Conservation (phyloP, 2,329 filamentous ascomycete genomes). For the Pyrenochaeta sp. region DNA sequence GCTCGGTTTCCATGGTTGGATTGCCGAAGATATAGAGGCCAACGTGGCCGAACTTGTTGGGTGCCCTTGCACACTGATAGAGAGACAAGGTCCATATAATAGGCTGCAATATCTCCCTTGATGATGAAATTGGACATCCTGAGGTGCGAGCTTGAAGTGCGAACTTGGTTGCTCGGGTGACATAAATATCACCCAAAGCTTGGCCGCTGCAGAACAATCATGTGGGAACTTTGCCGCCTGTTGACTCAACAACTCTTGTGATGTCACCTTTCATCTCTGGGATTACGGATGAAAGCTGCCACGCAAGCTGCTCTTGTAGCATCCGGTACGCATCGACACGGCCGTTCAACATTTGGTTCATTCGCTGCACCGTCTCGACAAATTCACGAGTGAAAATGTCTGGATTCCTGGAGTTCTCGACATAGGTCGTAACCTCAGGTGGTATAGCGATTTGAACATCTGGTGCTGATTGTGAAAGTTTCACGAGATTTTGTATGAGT, state of each 20-base stretch:
- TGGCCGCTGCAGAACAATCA: constrained; percentile 11
- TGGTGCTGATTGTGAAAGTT: constrained; percentile 59
- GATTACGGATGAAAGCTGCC: constrained; percentile 65
- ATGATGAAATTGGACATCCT: too few relatives aligned
- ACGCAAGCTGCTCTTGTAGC: constrained; percentile 66
- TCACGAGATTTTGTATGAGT: constrained; percentile 62
- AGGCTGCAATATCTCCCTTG: too few relatives aligned
- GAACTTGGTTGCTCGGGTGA: too few relatives aligned
- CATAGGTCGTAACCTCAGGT: constrained; percentile 68
- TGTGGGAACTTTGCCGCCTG: constrained; percentile 47
- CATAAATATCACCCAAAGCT: constrained; percentile 4
- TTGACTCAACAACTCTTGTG: constrained; percentile 56
- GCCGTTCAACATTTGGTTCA: constrained; percentile 69
- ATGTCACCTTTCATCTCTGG: constrained; percentile 65
- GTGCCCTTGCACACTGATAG: too few relatives aligned
- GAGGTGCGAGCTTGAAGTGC: too few relatives aligned
- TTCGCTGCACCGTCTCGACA: constrained; percentile 68
- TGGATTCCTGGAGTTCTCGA: constrained; percentile 68
- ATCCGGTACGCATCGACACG: constrained; percentile 65
- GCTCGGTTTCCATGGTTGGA: too few relatives aligned
- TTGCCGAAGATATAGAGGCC: too few relatives aligned
- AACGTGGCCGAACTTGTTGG: too few relatives aligned
- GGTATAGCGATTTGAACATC: constrained; percentile 62
- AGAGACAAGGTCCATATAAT: too few relatives aligned
- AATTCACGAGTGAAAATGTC: constrained; percentile 73